phyloP scores from a whole-genome alignment of 768 basidiomycete genomes.

The Podaxis sp. region DNA sequence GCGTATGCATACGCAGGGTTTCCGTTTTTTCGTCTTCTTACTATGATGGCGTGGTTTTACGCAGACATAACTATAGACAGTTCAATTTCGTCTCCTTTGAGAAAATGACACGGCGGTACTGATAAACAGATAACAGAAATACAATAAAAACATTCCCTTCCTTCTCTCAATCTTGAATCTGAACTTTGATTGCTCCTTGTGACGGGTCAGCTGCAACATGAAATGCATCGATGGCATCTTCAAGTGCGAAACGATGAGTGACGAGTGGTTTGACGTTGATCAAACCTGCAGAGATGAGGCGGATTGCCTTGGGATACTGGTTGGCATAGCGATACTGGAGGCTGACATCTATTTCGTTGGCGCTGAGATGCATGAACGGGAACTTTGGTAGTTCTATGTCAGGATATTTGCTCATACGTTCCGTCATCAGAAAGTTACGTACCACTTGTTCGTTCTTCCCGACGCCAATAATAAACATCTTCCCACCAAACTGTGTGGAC shows the following conservation, averaged over 20 bases:
- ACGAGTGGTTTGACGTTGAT: constrained; percentile 74
- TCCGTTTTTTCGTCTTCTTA: not conserved
- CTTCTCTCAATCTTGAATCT: constrained; percentile 46
- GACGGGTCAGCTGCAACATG: constrained; percentile 65
- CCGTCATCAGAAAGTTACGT: constrained; percentile 14
- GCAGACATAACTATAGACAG: not conserved
- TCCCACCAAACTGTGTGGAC: constrained; percentile 63
- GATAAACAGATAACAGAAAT: not conserved
- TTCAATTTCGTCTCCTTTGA: not conserved
- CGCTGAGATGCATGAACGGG: constrained; percentile 71
- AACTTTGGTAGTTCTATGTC: constrained; percentile 31
- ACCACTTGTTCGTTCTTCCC: constrained; percentile 61
- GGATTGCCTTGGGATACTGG: constrained; percentile 82
- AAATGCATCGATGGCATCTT: constrained; percentile 75
- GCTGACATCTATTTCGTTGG: constrained; percentile 64
- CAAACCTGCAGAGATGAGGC: constrained; percentile 71
- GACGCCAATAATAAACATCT: constrained; percentile 68
- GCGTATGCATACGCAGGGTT: constrained; percentile 1
- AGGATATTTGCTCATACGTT: not conserved
- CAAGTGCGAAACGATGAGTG: constrained; percentile 70
- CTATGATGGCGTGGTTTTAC: not conserved
- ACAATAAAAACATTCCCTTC: not conserved
- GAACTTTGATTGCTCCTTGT: constrained; percentile 68
- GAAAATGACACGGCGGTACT: not conserved
- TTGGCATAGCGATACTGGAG: constrained; percentile 71